Conservation (phyloP, 306 rosid genomes). For the Cucumis sativus region DNA sequence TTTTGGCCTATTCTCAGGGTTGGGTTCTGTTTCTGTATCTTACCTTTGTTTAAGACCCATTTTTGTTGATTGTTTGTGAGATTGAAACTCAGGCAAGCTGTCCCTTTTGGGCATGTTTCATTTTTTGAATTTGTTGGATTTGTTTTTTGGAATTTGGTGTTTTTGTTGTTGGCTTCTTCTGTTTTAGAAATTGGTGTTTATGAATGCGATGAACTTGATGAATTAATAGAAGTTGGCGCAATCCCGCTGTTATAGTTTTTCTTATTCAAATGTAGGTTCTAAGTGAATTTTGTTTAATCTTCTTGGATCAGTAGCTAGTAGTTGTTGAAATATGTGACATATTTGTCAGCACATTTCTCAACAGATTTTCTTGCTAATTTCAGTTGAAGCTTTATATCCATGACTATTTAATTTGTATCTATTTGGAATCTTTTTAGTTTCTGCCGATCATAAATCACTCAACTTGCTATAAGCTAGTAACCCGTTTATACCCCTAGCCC, state of each 20-base stretch:
- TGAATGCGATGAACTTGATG: background rate
- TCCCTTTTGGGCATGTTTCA: background rate
- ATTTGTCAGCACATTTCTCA: background rate
- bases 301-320: background rate
- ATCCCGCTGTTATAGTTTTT: no score
- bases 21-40: background rate
- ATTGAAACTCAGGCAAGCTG: background rate
- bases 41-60: background rate
- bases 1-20: background rate
- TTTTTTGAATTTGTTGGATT: background rate
- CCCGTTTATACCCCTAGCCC: no score
- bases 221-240: background rate
- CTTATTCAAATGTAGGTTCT: background rate
- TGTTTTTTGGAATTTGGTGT: background rate
- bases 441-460: background rate
- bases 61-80: background rate
- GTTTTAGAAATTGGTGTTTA: background rate
- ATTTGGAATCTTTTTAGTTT: background rate
- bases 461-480: no score
- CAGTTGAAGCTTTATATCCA: background rate
- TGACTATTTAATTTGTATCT: background rate
- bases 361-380: background rate
- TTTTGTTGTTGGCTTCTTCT: background rate
- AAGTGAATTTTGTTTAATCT: background rate
- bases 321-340: background rate